Conservation (phyloP, 768 basidiomycete genomes). For the Chlorophyllum brunneum region DNA sequence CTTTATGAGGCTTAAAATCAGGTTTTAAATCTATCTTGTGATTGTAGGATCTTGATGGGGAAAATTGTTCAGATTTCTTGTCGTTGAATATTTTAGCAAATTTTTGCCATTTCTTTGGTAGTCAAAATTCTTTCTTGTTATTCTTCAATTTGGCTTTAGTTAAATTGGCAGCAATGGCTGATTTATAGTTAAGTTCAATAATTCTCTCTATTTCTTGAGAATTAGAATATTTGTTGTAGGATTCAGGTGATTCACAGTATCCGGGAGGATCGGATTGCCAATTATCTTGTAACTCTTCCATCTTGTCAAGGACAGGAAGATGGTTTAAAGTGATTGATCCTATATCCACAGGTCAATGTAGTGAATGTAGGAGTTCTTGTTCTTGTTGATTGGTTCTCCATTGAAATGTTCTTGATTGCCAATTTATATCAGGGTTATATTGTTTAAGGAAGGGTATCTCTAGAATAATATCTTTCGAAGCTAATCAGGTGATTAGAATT, state of each 20-base stretch:
- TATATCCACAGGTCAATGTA: not conserved
- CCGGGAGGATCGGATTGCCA: not conserved
- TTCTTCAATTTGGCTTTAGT: too few species aligned
- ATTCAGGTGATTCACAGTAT: not conserved
- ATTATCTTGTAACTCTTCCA: not conserved
- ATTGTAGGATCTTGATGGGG: not conserved
- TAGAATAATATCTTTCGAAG: conserved; percentile 11
- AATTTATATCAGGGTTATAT: conserved; percentile 13
- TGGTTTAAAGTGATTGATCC: not conserved
- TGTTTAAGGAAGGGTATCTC: conserved; percentile 8
- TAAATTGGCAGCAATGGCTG: too few species aligned
- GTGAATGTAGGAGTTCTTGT: not conserved
- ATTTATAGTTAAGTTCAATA: too few species aligned
- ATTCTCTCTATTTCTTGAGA: too few species aligned
- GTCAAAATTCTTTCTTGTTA: too few species aligned
- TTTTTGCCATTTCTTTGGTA: not conserved
- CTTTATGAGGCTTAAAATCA: conserved; percentile 23
- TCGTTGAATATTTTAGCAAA: not conserved
- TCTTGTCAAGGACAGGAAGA: not conserved
- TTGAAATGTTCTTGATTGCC: not conserved
- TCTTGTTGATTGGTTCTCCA: not conserved
- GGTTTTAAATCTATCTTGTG: conserved; percentile 14
- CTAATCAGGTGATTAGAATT: conserved; percentile 9
- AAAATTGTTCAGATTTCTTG: not conserved
- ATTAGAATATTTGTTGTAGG: not conserved